Base-by-base conservation (phyloP, 192 early-diverging fungal species). In the Globomyces pollinis-pini region DNA sequence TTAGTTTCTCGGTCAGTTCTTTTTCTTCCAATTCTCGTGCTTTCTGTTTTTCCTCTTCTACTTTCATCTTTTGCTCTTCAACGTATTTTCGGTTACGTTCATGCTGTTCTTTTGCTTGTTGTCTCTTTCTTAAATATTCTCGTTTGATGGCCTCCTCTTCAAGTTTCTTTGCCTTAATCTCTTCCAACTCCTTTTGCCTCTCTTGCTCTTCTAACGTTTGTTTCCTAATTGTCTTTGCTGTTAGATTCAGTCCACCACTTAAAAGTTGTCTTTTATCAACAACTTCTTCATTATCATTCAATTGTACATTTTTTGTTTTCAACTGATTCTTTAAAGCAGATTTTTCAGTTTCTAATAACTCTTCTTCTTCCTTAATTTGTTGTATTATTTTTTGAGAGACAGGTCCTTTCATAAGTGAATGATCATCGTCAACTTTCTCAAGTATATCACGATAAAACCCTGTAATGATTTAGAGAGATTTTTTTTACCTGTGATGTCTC, bases 221-320 rank as follows among this genome's bases (percentile, higher is more conserved):
- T 73, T 3, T 56, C 69, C 18, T 72, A 53, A 66, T 69, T 72
- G 34, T 73, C 64, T 70, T 73, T 28, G 71, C 71, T 13, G 69
- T 60, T 3, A 91, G 60, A 50, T 91, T 91, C 30, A 91, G 74
- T 5, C 89, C 89, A 50, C 82, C 84, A 5, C 68, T 60, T 11
- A 91, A 69, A 5, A 91, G 65, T 24, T 85, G 71, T 7, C 86
- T 74, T 62, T 89, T 89, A 64, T 91, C 87, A 9, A 91, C 82
- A 24, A 91, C 68, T 34, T 87, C 73, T 8, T 84, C 75, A 12
- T 80, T 78, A 31, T 88, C 89, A 62, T 91, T 91, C 38, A 87
- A 8, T 0, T 56, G 51, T 3, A 88, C 75, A 3, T 74, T 38
- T 11, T 68, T 68, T 20, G 52, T 28, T 26, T 42, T 15, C 5